phyloP scores from a whole-genome alignment of 1,139 yeast genomes.

The Cylindricascospora bacillispora region DNA sequence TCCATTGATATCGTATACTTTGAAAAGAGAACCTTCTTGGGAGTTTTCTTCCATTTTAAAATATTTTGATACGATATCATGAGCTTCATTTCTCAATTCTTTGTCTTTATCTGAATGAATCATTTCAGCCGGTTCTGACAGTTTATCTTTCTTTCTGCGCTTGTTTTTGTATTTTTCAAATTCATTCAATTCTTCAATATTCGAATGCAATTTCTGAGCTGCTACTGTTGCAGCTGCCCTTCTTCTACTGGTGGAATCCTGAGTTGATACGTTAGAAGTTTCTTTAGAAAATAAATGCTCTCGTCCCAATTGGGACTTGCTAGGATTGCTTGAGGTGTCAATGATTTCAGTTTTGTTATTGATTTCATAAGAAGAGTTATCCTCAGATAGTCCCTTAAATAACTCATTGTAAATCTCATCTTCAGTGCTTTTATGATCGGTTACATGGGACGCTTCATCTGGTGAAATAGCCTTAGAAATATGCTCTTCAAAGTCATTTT shows the following conservation, averaged over 20 bases:
- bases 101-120: slow-evolving; percentile 20
- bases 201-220: slow-evolving; percentile 49
- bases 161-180: slow-evolving; percentile 36
- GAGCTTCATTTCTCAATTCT: slow-evolving; percentile 14
- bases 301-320: too few relatives aligned
- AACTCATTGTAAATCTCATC: too few relatives aligned
- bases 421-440: too few relatives aligned
- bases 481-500: too few relatives aligned
- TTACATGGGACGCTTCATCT: too few relatives aligned
- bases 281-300: background rate
- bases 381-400: slow-evolving; percentile 3
- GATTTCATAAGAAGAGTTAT: slow-evolving; percentile 1
- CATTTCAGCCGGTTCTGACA: slow-evolving; percentile 26
- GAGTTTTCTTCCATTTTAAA: slow-evolving; percentile 3
- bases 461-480: too few relatives aligned
- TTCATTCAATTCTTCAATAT: slow-evolving; percentile 53
- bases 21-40: slow-evolving; percentile 3
- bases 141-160: slow-evolving; percentile 16
- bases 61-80: slow-evolving; percentile 7
- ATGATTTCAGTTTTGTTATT: too few relatives aligned
- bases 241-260: too few relatives aligned
- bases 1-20: slow-evolving; percentile 31
- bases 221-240: slow-evolving; percentile 58
- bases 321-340: too few relatives aligned
- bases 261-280: slow-evolving; percentile 7